Base-by-base conservation (phyloP, 768 basidiomycete genomes). In the Termitomyces sp. region DNA sequence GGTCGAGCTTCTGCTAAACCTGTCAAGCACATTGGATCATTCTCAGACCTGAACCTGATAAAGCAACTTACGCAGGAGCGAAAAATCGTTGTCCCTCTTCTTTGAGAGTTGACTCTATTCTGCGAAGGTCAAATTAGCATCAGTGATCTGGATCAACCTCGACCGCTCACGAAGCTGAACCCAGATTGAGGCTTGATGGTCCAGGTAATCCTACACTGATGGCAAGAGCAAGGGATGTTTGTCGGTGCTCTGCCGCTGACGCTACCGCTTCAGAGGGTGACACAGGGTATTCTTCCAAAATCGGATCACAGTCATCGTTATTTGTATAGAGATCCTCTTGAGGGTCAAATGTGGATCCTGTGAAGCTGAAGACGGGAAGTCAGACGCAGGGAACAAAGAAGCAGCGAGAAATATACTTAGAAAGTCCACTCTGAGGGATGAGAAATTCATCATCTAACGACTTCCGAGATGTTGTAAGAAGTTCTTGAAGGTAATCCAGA, bases 401-500 rank as follows among this genome's bases (percentile, higher is more conserved):
- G 32, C 23, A 19, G 12, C 14, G 4, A n/a, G 29, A 19, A 4
- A 47, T 47, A 42, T 46, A 59, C 57, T 34, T 44, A n/a, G 38
- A 12, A 40, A 16, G 25, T 32, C 29, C n/a, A 37, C 17, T 23
- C 14, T 47, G 21, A 23, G 35, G 31, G 3, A 16, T 5, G 5
- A 19, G 19, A 4, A 45, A 11, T 21, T 32, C 40, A 31, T 34
- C 19, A 14, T 51, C 45, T 25, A n/a, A 45, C 23, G 45, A 16
- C 37, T 50, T 29, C 31, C 21, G 59, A 44, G 68, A 49, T 5
- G 78, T 62, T 5, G 78, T 72, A 37, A 74, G 43, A 4, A 81
- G 79, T 23, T 74, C 75, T 4, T 54, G 62, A 34, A 73, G 75
- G 60, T 84, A 80, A 31, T 79, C 76, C 0, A 56, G 58, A 6